These are phyloP conservation scores for Nicotiana undulata DNA, from an alignment of 257 asterid genomes.

Conservation along the genomic window DNA sequence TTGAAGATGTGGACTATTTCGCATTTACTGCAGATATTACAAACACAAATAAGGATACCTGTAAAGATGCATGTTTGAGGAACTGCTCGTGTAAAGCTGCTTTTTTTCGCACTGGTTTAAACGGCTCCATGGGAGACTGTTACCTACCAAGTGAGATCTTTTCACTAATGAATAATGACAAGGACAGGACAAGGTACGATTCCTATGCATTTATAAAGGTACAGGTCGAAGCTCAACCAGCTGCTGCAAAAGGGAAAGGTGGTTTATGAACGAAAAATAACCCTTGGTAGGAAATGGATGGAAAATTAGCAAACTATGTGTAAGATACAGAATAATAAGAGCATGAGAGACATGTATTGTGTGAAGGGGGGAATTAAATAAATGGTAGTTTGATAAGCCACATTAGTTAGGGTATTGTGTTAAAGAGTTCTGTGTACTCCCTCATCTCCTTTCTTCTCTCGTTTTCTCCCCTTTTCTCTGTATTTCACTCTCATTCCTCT, in stretches of 20 bases:
- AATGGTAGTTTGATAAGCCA: background rate
- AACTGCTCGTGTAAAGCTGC: conserved; percentile 22
- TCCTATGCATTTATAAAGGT: conserved; percentile 16
- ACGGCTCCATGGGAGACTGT: background rate
- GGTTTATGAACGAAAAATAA: background rate
- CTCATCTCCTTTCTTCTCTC: background rate
- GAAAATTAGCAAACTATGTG: background rate
- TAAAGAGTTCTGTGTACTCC: background rate
- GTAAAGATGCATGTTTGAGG: conserved; percentile 6
- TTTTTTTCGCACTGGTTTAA: background rate
- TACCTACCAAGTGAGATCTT: conserved; percentile 8
- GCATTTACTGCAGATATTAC: conserved; percentile 1
- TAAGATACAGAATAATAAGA: background rate
- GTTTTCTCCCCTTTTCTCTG: background rate
- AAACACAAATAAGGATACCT: conserved; percentile 1
- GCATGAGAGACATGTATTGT: background rate
- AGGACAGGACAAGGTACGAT: conserved; percentile 2
- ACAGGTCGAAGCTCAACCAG: background rate
- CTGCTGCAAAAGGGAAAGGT: background rate
- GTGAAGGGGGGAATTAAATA: background rate
- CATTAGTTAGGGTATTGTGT: background rate
- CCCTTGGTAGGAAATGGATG: background rate
- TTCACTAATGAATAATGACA: background rate
- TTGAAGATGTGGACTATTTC: conserved; percentile 10
- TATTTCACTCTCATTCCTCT: background rate